Percentiles rank a stretch among this genome's conserved stretches.
These are phyloP conservation scores for Penicillium sp. DNA, from an alignment of 2,329 filamentous ascomycete species.

Conservation along the genomic window DNA sequence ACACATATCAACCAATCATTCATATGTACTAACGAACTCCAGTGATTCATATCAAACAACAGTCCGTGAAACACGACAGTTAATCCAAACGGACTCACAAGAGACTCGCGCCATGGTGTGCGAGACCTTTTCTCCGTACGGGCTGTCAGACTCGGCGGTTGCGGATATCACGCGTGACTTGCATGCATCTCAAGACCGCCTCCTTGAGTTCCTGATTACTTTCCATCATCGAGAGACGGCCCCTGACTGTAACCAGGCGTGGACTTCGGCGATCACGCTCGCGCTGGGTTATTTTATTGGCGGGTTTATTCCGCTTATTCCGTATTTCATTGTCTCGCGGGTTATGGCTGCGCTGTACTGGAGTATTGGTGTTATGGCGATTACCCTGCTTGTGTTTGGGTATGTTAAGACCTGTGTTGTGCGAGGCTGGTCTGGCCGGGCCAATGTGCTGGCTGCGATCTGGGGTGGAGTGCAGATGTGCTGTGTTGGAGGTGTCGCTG, in stretches of 20 bases:
- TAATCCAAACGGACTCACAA: slow-evolving; percentile 38
- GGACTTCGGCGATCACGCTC: slow-evolving; percentile 61
- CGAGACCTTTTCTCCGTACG: slow-evolving; percentile 42
- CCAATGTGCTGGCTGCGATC: slow-evolving; percentile 53
- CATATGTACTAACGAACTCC: not conserved
- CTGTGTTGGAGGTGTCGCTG: slow-evolving; percentile 62
- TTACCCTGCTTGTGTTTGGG: slow-evolving; percentile 42
- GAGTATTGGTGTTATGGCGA: slow-evolving; percentile 43
- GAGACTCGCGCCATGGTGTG: slow-evolving; percentile 41
- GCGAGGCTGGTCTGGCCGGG: slow-evolving; percentile 43
- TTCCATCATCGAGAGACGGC: slow-evolving; percentile 49
- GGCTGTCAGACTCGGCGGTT: slow-evolving; percentile 38
- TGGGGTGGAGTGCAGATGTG: slow-evolving; percentile 64
- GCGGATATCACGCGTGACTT: slow-evolving; percentile 37
- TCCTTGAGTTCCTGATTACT: slow-evolving; percentile 48
- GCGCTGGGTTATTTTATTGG: slow-evolving; percentile 68
- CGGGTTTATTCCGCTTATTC: slow-evolving; percentile 67
- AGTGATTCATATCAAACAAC: slow-evolving; percentile 48
- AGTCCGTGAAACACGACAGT: slow-evolving; percentile 42
- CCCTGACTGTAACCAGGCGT: slow-evolving; percentile 47
- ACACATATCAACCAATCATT: not conserved
- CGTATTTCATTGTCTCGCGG: slow-evolving; percentile 60
- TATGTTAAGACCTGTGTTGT: slow-evolving; percentile 47
- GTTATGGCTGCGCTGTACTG: slow-evolving; percentile 51
- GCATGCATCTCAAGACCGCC: slow-evolving; percentile 37